These are phyloP conservation scores for Luzula sylvatica DNA, from an alignment of 176 grass and related monocot species.

Conservation along the genomic window DNA sequence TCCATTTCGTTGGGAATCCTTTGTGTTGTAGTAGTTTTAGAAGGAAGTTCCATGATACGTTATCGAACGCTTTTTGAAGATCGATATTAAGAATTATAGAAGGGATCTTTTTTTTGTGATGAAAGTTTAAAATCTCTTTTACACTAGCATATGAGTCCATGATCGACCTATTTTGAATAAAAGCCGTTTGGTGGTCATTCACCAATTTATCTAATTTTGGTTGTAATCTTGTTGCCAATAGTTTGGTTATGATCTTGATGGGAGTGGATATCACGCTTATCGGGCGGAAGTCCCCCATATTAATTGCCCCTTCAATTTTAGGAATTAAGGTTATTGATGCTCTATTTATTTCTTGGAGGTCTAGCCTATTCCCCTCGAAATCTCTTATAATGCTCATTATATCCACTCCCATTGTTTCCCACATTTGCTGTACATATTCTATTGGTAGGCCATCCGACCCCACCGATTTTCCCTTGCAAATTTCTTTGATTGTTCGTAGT, in stretches of 20 bases:
- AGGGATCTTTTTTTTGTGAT: neutral
- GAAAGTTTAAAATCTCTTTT: too few relatives aligned
- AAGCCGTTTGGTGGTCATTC: too few relatives aligned
- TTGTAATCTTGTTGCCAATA: too few relatives aligned
- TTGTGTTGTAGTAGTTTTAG: neutral
- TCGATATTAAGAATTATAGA: neutral
- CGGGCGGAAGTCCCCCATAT: neutral
- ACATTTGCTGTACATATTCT: neutral
- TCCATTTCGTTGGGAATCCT: neutral
- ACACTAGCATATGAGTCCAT: too few relatives aligned
- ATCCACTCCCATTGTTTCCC: neutral
- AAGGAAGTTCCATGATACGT: neutral
- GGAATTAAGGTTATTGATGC: neutral
- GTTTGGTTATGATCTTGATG: neutral
- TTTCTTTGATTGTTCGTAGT: too few relatives aligned
- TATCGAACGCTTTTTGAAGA: neutral
- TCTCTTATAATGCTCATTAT: neutral
- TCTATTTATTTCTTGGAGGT: too few relatives aligned
- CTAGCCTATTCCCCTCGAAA: neutral
- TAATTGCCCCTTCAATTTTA: neutral
- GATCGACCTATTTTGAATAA: too few relatives aligned
- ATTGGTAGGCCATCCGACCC: neutral
- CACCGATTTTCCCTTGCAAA: neutral
- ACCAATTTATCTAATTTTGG: too few relatives aligned
- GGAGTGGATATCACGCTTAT: neutral